Conservation (phyloP, 306 rosid species). For the Benincasa hispida region DNA sequence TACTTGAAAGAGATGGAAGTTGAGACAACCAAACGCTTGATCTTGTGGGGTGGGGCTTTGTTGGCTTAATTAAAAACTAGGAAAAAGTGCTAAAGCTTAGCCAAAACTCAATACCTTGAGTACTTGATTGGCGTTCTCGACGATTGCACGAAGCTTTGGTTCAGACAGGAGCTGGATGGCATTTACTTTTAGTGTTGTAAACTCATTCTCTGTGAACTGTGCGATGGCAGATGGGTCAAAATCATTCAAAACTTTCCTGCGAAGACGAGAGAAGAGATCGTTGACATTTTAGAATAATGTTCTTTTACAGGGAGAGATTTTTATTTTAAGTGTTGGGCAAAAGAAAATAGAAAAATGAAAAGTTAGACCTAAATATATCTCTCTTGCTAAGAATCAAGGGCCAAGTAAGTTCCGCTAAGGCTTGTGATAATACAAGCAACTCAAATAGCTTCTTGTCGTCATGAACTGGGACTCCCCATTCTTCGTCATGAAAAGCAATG, state of each 20-base stretch:
- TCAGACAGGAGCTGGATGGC: slow-evolving; percentile 60
- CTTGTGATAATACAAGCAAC: slow-evolving; percentile 66
- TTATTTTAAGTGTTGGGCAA: not conserved
- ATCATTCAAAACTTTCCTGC: slow-evolving; percentile 57
- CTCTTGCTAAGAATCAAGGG: slow-evolving; percentile 56
- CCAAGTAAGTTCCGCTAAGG: slow-evolving; percentile 86
- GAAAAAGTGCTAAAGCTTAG: not conserved
- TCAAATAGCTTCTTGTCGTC: slow-evolving; percentile 78
- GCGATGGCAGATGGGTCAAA: slow-evolving; percentile 68
- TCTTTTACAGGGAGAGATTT: not conserved
- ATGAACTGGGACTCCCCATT: slow-evolving; percentile 79
- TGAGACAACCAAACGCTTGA: not conserved
- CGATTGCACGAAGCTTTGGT: slow-evolving; percentile 80
- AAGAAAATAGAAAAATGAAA: not conserved
- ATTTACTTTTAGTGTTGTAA: slow-evolving; percentile 41
- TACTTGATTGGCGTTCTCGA: slow-evolving; percentile 69
- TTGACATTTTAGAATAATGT: not conserved
- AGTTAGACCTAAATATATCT: slow-evolving; percentile 54
- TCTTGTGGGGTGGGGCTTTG: not conserved
- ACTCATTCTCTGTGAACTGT: slow-evolving; percentile 50
- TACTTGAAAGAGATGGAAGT: slow-evolving; percentile 1
- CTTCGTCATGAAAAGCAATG: slow-evolving; percentile 64
- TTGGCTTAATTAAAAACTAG: not conserved
- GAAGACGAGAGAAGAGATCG: not conserved
- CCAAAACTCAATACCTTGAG: slow-evolving; percentile 41